Evolutionary conservation across 495 filamentous ascomycete species (phyloP), one percentile per base, ranked within the genome.

Genomic region (Usnea hakonensis): DNA sequence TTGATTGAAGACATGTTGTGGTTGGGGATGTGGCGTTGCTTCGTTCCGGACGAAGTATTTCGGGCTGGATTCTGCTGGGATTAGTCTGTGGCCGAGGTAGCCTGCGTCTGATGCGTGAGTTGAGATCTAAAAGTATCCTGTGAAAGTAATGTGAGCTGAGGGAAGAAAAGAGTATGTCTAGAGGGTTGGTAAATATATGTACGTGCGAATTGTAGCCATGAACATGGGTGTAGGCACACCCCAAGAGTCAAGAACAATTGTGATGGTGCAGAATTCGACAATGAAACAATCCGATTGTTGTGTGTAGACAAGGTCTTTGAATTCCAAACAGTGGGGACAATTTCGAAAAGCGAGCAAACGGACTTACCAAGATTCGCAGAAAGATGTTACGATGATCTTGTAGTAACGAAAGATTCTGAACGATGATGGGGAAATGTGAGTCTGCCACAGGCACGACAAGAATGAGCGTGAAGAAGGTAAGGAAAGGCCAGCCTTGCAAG

Each of bases 401-500:
- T 35, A 40, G 36, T 32, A 40, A 33, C 37, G 55, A 30, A 53
- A 26, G n/a, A 38, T 23, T 28, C 21, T 35, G 28, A 43, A 8
- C 32, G 2, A 55, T 16, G 38, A 30, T 14, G 59, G 55, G 59
- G 11, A 48, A 62, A 32, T 54, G 60, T 59, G 30, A 46, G 64
- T 66, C 64, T 66, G 64, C 64, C 48, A 61, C 64, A 59, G 60
- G 64, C 64, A 66, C 17, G 43, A 56, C 36, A 14, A 48, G 26
- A 48, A 53, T 50, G 26, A 58, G 55, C 53, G 44, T 37, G 43
- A 14, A 44, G 14, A 48, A 50, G 37, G 33, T 9, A 43, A 26
- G 19, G 13, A 52, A 65, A 55, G 64, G 44, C 60, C 64, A 53
- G 64, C 64, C 64, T 59, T 33, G 30, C 58, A 55, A 55, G 23